These are phyloP conservation scores for Fraxinus americana DNA, from an alignment of 257 asterid species.

Conservation along the genomic window DNA sequence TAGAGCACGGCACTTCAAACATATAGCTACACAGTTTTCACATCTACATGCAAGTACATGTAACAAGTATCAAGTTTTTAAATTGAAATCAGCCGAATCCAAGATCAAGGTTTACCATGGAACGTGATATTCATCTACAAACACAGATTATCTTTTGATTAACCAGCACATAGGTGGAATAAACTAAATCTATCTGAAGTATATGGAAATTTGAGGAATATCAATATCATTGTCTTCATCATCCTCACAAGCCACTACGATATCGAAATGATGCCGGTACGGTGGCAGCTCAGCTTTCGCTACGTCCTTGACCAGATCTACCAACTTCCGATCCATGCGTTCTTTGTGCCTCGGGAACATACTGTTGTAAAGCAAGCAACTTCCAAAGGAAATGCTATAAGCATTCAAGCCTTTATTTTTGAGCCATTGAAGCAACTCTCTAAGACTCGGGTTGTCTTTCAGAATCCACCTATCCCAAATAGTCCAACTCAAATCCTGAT, in stretches of 20 bases:
- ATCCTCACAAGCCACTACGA: conserved; percentile 48
- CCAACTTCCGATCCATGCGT: conserved; percentile 42
- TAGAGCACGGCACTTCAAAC: neutral
- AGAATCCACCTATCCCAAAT: conserved; percentile 54
- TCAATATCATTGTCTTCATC: conserved; percentile 44
- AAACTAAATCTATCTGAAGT: conserved; percentile 31
- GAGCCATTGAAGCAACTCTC: conserved; percentile 44
- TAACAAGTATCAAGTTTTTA: neutral
- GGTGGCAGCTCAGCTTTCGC: conserved; percentile 44
- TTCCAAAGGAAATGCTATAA: conserved; percentile 46
- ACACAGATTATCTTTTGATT: neutral
- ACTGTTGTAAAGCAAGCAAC: conserved; percentile 45
- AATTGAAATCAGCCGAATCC: conserved; percentile 7
- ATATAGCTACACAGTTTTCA: neutral
- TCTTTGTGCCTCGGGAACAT: conserved; percentile 47
- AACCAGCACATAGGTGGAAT: neutral
- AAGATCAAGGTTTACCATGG: neutral
- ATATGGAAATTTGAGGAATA: conserved; percentile 41
- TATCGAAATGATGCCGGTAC: conserved; percentile 39
- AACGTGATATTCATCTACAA: conserved; percentile 9
- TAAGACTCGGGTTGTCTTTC: conserved; percentile 38
- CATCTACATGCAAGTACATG: neutral
- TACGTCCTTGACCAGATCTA: conserved; percentile 39
- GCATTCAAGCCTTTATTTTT: conserved; percentile 38
- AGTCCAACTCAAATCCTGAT: conserved; percentile 51